Evolutionary conservation across 805 yeast species (phyloP), one percentile per base, ranked within the genome.

Genomic region (Hanseniaspora valbyensis): DNA sequence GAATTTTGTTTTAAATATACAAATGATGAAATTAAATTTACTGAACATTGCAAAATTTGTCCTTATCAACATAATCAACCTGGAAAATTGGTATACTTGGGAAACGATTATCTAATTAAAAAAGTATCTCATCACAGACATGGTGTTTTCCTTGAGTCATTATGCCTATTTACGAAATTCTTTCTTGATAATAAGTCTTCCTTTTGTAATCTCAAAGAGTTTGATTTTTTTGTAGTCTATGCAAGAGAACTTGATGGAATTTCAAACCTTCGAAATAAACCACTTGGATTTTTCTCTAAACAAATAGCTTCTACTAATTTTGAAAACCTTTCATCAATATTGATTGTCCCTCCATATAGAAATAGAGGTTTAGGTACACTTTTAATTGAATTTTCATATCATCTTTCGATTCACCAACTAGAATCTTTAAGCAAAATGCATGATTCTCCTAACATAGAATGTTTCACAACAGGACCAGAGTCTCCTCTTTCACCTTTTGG

Each of bases 341-440:
- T 92, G 56, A 78, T 87, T 3, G 84, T 92, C 54, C 98, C 98
- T 0, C 96, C 96, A 2, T 92, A 78, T 62, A 97, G 90, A 62
- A 71, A 86, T 52, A 73, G 74, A 37, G 81, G 78, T 7, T 63
- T 89, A 24, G 98, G 97, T 0, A 78, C 86, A 4, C 68, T 86
- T 10, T 62, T 92, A 36, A 85, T 92, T 14, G 86, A 86, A 54
- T 84, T 87, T 56, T 85, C 94, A 34, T 92, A 90, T 60, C 79
- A 73, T 28, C 62, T 89, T 19, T 86, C 95, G 0, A 40, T 25
- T 18, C 41, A 40, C 32, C 44, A 48, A 30, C 13, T 48, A 10
- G 37, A 19, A 14, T 32, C 26, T 28, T 46, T 25, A 19, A n/a
- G 24, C 29, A 29, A 30, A 22, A 29, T 22, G 28, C 39, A 38